Evolutionary conservation across 495 filamentous ascomycete genomes (phyloP).

Genomic region (Thozetella sp.): DNA sequence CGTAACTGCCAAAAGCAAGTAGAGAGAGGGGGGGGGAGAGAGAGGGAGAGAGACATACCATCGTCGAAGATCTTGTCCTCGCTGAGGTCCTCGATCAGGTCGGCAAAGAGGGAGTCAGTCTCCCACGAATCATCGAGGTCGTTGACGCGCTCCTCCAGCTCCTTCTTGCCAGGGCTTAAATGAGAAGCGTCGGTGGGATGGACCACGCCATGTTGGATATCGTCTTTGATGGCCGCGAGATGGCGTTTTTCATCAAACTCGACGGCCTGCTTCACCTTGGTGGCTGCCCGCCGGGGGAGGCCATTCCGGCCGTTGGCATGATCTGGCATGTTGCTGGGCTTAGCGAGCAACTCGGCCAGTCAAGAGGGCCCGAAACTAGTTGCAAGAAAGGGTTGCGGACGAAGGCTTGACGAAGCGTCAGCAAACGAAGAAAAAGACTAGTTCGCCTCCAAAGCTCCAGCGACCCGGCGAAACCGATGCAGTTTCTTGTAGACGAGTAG

Average conservation of each 20-base stretch:
- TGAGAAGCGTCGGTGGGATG: constrained; percentile 18
- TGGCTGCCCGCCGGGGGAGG: constrained; percentile 67
- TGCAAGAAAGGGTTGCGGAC: too few species aligned
- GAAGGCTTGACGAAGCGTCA: too few species aligned
- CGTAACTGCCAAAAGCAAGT: constrained; percentile 19
- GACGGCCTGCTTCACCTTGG: constrained; percentile 87
- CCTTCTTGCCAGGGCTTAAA: constrained; percentile 28
- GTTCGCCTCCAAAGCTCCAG: too few species aligned
- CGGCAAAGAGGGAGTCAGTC: constrained; percentile 67
- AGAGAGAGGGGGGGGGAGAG: too few species aligned
- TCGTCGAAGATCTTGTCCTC: constrained; percentile 63
- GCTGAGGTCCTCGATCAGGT: constrained; percentile 63
- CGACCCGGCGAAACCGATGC: too few species aligned
- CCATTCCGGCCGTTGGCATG: constrained; percentile 17
- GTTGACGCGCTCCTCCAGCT: constrained; percentile 61
- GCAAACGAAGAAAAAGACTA: too few species aligned
- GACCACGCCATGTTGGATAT: constrained; percentile 28
- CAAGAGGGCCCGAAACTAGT: too few species aligned
- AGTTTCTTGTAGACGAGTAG: too few species aligned
- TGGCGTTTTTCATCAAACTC: constrained; percentile 87
- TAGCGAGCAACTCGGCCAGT: too few species aligned
- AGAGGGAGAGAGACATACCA: constrained; percentile 49
- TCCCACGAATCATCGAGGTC: constrained; percentile 68
- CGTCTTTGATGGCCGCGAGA: constrained; percentile 69
- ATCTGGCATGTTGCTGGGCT: constrained; percentile 1